A percentile compares a stretch with the other conserved stretches of the same genome.
Conservation (phyloP, 2,329 filamentous ascomycete genomes). For the Chaetomium strumarium region DNA sequence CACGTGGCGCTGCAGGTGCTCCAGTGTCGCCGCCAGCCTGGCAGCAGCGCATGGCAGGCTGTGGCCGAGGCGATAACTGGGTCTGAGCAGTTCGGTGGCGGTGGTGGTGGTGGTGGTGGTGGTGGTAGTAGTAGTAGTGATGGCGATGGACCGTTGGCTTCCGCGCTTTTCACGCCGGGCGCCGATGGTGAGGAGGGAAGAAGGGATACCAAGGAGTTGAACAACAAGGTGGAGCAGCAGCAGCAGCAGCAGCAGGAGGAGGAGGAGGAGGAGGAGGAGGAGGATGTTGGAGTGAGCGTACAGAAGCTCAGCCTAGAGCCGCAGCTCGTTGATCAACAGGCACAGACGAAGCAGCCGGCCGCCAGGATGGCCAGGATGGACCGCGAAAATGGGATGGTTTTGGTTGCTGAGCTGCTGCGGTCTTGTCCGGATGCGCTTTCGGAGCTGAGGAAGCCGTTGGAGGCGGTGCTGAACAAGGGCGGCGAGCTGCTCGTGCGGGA, state of each 20-base stretch:
- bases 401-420: conserved; percentile 50
- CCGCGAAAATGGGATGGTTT: conserved; percentile 55
- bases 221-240: not conserved
- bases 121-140: not conserved
- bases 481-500: conserved; percentile 37
- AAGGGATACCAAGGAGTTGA: not conserved
- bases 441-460: conserved; percentile 37
- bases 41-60: conserved; percentile 32
- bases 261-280: not conserved
- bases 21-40: conserved; percentile 26
- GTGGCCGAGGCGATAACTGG: conserved; percentile 44
- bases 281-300: conserved; percentile 21
- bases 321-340: conserved; percentile 39
- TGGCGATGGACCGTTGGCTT: not conserved
- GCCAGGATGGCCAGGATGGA: conserved; percentile 45
- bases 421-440: conserved; percentile 36
- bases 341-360: conserved; percentile 27
- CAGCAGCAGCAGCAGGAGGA: not conserved
- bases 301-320: conserved; percentile 39
- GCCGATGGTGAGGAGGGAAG: no score
- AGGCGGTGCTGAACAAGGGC: conserved; percentile 45
- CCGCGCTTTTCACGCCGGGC: not conserved
- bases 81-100: conserved; percentile 2
- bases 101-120: conserved; percentile 4
- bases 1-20: conserved; percentile 40